Percentiles rank a stretch among this genome's conserved stretches.
These are phyloP conservation scores for Xylogone sp. DNA, from an alignment of 2,329 filamentous ascomycete species.

Conservation along the genomic window DNA sequence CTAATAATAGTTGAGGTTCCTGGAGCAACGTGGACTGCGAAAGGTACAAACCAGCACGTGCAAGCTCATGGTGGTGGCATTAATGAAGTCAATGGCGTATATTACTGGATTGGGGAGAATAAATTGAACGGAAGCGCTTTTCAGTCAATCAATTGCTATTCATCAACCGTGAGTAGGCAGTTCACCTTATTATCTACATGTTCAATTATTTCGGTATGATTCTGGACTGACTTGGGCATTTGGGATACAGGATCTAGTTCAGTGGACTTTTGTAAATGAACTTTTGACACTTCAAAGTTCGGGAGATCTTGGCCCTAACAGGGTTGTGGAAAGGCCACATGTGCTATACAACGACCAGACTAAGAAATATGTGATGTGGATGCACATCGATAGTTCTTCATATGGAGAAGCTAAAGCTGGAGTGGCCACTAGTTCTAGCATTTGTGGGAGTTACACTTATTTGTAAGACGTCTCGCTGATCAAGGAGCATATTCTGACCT, in stretches of 20 bases:
- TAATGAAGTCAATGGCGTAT: constrained; percentile 53
- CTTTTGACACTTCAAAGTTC: constrained; percentile 49
- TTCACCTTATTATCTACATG: not conserved
- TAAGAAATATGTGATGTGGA: constrained; percentile 61
- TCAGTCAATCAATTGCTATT: constrained; percentile 65
- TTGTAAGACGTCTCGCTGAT: constrained; percentile 18
- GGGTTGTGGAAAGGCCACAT: constrained; percentile 65
- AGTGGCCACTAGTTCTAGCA: constrained; percentile 53
- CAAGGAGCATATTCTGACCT: constrained; percentile 1
- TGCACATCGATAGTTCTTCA: constrained; percentile 60
- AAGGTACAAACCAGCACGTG: constrained; percentile 45
- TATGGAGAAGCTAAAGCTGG: constrained; percentile 64
- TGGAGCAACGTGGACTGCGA: constrained; percentile 25
- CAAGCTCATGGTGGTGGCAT: constrained; percentile 65
- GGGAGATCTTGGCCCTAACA: constrained; percentile 56
- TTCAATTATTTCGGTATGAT: not conserved
- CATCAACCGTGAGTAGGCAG: constrained; percentile 18
- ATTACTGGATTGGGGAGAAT: constrained; percentile 69
- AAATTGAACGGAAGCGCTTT: constrained; percentile 60
- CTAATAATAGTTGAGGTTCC: constrained; percentile 15
- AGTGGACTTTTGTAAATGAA: constrained; percentile 60
- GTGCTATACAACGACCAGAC: constrained; percentile 65
- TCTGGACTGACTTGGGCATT: not conserved
- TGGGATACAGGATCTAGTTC: constrained; percentile 44
- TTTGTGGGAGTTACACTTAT: constrained; percentile 59